A percentile compares a stretch with the other conserved stretches of the same genome.
phyloP scores from a whole-genome alignment of 2,329 filamentous ascomycete genomes.

The Exophiala alcalophila region DNA sequence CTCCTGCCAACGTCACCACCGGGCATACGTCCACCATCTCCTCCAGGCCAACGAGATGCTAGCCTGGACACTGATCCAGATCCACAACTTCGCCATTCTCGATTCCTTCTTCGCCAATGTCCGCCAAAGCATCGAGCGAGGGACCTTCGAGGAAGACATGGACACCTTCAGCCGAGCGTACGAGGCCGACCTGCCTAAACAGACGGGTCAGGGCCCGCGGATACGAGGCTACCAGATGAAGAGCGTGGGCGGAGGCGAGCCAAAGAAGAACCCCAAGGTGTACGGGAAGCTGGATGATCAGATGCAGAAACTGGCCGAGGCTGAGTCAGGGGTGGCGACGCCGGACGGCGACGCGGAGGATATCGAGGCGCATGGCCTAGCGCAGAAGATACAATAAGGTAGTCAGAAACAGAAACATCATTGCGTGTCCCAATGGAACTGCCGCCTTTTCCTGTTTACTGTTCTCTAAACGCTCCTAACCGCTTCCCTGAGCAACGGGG shows the following conservation, averaged over 20 bases:
- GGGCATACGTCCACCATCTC: conserved; percentile 83
- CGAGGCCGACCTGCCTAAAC: conserved; percentile 66
- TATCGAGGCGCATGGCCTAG: conserved; percentile 56
- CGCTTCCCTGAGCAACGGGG: conserved; percentile 55
- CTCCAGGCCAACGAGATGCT: conserved; percentile 93
- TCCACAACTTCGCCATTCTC: conserved; percentile 80
- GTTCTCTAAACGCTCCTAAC: conserved; percentile 14
- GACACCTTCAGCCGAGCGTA: conserved; percentile 65
- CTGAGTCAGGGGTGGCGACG: conserved; percentile 50
- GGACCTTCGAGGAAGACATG: conserved; percentile 54
- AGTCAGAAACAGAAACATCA: too few species aligned
- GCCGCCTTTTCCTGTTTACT: too few species aligned
- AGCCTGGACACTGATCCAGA: conserved; percentile 85
- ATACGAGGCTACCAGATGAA: conserved; percentile 80
- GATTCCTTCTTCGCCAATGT: conserved; percentile 70
- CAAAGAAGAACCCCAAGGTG: conserved; percentile 64
- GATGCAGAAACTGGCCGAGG: conserved; percentile 48
- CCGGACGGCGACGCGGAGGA: conserved; percentile 51
- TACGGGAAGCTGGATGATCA: conserved; percentile 61
- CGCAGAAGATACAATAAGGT: conserved; percentile 13
- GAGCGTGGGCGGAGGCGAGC: conserved; percentile 60
- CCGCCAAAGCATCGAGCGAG: conserved; percentile 59
- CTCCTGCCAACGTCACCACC: conserved; percentile 76
- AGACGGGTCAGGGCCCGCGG: conserved; percentile 72
- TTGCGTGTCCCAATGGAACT: too few species aligned